These are phyloP conservation scores for Gonium pectorale DNA, from an alignment of 139 green algal genomes.

Conservation along the genomic window DNA sequence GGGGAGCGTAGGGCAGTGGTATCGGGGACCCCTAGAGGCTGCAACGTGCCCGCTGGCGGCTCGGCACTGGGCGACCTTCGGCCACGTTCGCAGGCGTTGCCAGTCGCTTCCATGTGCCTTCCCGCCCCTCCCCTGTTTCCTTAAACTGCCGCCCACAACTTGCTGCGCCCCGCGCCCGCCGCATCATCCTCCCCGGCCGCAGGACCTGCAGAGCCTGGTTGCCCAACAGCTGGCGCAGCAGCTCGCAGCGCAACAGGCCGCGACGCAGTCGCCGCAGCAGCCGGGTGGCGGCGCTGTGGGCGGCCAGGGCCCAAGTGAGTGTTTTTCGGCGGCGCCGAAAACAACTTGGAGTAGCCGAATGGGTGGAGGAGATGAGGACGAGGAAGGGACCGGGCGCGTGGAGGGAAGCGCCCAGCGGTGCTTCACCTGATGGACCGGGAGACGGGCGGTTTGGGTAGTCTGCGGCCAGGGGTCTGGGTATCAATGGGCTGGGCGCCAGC, in stretches of 20 bases:
- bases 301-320: no score
- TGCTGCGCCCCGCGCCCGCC: not conserved
- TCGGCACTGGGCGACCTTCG: not conserved
- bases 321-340: no score
- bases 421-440: no score
- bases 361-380: not conserved
- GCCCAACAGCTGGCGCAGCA: conserved; percentile 34
- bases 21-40: not conserved
- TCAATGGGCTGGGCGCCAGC: no score
- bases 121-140: not conserved
- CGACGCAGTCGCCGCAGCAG: not conserved
- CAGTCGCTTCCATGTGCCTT: not conserved
- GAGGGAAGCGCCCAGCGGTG: not conserved
- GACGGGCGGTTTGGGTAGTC: no score
- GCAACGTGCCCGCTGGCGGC: not conserved
- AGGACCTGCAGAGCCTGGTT: conserved; percentile 29
- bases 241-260: not conserved
- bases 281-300: not conserved
- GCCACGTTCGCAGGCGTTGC: not conserved
- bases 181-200: not conserved
- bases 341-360: no score
- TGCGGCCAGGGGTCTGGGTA: no score
- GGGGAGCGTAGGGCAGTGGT: not conserved
- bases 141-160: not conserved
- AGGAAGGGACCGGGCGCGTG: not conserved